Evolutionary conservation across 495 filamentous ascomycete species (phyloP).

Genomic region (Penicillium lividum): DNA sequence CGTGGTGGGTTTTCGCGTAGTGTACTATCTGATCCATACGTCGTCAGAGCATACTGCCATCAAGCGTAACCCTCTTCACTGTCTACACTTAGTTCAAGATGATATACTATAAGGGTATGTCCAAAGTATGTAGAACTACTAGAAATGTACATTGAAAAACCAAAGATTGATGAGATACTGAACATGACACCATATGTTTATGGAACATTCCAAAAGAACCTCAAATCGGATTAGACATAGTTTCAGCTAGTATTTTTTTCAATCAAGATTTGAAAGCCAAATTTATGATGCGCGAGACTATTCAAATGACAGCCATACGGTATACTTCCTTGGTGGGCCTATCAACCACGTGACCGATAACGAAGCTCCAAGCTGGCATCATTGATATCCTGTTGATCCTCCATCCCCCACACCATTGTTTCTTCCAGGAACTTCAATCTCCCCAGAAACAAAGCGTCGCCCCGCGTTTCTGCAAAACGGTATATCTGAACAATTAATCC

Average conservation of each 20-base stretch:
- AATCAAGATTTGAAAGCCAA: too few relatives aligned
- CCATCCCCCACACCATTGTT: constrained; percentile 26
- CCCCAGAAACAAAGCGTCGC: constrained; percentile 2
- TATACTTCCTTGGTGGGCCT: constrained; percentile 10
- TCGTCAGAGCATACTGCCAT: too few relatives aligned
- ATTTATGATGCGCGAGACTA: background rate
- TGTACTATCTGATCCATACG: too few relatives aligned
- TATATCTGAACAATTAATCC: background rate
- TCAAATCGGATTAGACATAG: too few relatives aligned
- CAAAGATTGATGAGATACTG: too few relatives aligned
- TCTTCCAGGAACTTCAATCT: constrained; percentile 5
- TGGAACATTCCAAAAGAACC: background rate
- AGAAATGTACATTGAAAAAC: too few relatives aligned
- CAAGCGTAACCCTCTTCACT: too few relatives aligned
- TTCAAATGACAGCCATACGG: background rate
- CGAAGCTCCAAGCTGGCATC: constrained; percentile 39
- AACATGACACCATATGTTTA: too few relatives aligned
- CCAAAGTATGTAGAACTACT: too few relatives aligned
- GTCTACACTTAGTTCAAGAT: too few relatives aligned
- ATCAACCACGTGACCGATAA: constrained; percentile 35
- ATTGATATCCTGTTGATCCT: constrained; percentile 20
- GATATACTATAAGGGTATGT: too few relatives aligned
- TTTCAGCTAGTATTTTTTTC: too few relatives aligned
- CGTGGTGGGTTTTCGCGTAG: background rate
- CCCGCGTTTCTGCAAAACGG: background rate